These are phyloP conservation scores for Dissophora ornata DNA, from an alignment of 192 early-diverging fungal genomes.

Conservation along the genomic window DNA sequence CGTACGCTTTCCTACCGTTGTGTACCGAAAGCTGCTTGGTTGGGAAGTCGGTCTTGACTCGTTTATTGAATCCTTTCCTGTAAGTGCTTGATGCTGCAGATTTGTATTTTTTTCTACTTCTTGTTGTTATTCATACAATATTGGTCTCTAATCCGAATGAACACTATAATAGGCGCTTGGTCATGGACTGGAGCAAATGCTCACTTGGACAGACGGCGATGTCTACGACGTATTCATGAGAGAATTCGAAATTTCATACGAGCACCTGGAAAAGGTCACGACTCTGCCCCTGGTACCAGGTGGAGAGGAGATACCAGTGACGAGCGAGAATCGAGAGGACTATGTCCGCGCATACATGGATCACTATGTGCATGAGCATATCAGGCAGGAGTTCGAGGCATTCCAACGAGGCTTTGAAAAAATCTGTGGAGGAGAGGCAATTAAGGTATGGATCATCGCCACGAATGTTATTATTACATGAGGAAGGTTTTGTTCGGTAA, in stretches of 20 bases:
- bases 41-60: slow-evolving; percentile 44
- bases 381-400: slow-evolving; percentile 74
- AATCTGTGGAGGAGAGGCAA: slow-evolving; percentile 74
- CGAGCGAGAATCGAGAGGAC: slow-evolving; percentile 75
- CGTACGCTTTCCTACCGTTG: slow-evolving; percentile 75
- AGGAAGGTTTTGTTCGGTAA: no score
- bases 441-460: slow-evolving; percentile 59
- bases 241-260: slow-evolving; percentile 85
- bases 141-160: no score
- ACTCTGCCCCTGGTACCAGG: slow-evolving; percentile 70
- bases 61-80: slow-evolving; percentile 68
- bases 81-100: slow-evolving; percentile 28
- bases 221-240: slow-evolving; percentile 87
- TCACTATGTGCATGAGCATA: slow-evolving; percentile 73
- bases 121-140: slow-evolving; percentile 1
- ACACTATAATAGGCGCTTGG: slow-evolving; percentile 71
- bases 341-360: slow-evolving; percentile 80
- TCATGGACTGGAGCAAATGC: slow-evolving; percentile 80
- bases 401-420: slow-evolving; percentile 82
- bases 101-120: background rate
- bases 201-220: slow-evolving; percentile 79
- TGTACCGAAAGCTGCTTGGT: slow-evolving; percentile 73
- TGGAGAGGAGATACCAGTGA: slow-evolving; percentile 79
- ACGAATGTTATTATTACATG: no score
- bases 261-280: slow-evolving; percentile 63